Percentiles rank a stretch among this genome's conserved stretches.
Conservation (phyloP, 176 grass and related monocot species). For the Eragrostis nindensis region DNA sequence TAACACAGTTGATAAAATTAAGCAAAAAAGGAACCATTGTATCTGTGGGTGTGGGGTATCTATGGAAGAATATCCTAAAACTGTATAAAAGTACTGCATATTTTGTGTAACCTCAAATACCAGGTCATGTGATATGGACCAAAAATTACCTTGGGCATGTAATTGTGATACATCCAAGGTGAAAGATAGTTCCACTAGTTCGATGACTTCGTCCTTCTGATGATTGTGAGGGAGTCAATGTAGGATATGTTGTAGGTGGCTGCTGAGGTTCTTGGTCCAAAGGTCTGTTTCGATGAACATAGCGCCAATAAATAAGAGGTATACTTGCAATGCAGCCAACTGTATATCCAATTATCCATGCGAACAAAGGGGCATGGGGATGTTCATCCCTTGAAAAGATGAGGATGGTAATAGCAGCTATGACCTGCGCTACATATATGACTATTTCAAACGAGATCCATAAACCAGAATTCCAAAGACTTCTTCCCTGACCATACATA, state of each 20-base stretch:
- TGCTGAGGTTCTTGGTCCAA: constrained; percentile 60
- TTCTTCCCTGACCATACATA: constrained; percentile 70
- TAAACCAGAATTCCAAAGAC: constrained; percentile 83
- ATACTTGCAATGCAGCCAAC: constrained; percentile 76
- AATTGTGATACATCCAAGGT: constrained; percentile 48
- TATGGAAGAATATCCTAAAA: neutral
- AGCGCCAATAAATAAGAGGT: constrained; percentile 94
- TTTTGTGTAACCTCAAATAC: constrained; percentile 17
- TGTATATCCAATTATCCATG: constrained; percentile 94
- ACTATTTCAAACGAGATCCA: constrained; percentile 93
- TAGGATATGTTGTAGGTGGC: constrained; percentile 54
- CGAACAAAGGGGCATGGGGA: constrained; percentile 74
- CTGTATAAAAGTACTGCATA: constrained; percentile 1
- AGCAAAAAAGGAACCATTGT: constrained; percentile 6
- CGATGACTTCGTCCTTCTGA: constrained; percentile 51
- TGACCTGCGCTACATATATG: constrained; percentile 73
- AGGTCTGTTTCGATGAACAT: constrained; percentile 74
- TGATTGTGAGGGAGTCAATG: constrained; percentile 56
- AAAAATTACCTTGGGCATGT: constrained; percentile 56
- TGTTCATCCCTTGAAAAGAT: constrained; percentile 76
- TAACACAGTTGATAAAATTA: neutral
- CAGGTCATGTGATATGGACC: constrained; percentile 5
- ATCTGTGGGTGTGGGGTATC: neutral
- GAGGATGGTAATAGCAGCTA: constrained; percentile 77
- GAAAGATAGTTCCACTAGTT: constrained; percentile 26